These are phyloP conservation scores for Vitis hybrid DNA, from an alignment of 177 flowering plant genomes.

Conservation along the genomic window DNA sequence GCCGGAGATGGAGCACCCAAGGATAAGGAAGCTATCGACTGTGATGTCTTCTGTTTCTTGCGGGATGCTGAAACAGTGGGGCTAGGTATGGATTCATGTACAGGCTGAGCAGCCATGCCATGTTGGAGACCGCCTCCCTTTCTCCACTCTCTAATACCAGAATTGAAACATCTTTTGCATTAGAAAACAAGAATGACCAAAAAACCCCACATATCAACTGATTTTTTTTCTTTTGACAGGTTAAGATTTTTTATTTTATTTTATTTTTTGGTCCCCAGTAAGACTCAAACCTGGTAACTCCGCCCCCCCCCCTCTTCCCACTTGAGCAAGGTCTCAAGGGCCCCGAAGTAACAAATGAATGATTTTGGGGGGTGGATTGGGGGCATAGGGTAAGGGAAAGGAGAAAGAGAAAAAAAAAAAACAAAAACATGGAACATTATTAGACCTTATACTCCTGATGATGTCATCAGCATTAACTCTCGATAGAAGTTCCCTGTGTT, in stretches of 20 bases:
- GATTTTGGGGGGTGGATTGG: no score
- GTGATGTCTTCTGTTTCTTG: slow-evolving; percentile 48
- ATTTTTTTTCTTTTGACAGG: no score
- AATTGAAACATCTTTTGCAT: slow-evolving; percentile 8
- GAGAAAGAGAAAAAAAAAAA: no score
- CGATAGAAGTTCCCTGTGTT: slow-evolving; percentile 68
- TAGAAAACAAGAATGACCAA: slow-evolving; percentile 10
- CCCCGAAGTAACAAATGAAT: no score
- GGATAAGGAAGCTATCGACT: slow-evolving; percentile 39
- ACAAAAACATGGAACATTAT: slow-evolving; percentile 2
- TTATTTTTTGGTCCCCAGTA: no score
- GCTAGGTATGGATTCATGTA: slow-evolving; percentile 39
- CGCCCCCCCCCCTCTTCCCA: no score
- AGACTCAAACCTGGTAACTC: no score
- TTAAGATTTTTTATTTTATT: no score
- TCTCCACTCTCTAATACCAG: slow-evolving; percentile 49
- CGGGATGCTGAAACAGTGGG: slow-evolving; percentile 47
- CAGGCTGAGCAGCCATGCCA: slow-evolving; percentile 29
- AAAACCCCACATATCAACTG: no score
- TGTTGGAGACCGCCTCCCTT: slow-evolving; percentile 36
- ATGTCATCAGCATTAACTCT: slow-evolving; percentile 77
- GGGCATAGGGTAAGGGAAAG: no score
- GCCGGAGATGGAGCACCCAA: slow-evolving; percentile 39
- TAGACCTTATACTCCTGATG: slow-evolving; percentile 66
- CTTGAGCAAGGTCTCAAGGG: no score